These are phyloP conservation scores for Suhomyces pyralidae DNA, from an alignment of 805 yeast genomes.

Conservation along the genomic window DNA sequence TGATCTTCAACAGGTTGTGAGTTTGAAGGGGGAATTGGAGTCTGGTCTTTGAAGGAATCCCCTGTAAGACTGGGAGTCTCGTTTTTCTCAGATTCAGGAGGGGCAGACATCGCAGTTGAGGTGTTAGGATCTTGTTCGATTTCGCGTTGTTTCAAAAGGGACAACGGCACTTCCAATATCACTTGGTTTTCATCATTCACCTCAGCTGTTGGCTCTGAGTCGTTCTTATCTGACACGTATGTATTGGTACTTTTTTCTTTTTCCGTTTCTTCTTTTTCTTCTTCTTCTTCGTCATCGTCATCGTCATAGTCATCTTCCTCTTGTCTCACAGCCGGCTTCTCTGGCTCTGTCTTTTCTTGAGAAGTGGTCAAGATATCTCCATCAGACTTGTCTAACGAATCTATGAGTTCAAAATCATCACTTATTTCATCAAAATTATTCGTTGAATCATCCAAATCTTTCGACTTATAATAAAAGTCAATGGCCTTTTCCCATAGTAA, in stretches of 20 bases:
- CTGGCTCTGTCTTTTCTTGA: conserved; percentile 6
- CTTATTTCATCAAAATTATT: conserved; percentile 28
- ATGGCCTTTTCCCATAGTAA: conserved; percentile 71
- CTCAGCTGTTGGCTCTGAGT: conserved; percentile 4
- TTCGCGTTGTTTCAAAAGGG: conserved; percentile 14
- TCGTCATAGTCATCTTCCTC: conserved; percentile 35
- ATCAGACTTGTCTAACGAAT: conserved; percentile 25
- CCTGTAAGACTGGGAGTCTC: not conserved
- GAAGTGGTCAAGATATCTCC: conserved; percentile 13
- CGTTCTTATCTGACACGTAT: conserved; percentile 14
- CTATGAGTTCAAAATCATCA: conserved; percentile 36
- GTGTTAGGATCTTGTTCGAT: not conserved
- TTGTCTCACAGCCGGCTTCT: conserved; percentile 21
- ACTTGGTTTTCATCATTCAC: conserved; percentile 29
- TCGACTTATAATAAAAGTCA: conserved; percentile 39
- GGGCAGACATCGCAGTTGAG: not conserved
- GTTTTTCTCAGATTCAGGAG: not conserved
- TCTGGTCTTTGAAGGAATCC: conserved; percentile 4
- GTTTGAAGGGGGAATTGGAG: conserved; percentile 1
- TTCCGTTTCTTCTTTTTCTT: conserved; percentile 21
- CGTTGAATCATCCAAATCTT: conserved; percentile 8
- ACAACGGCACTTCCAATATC: conserved; percentile 33
- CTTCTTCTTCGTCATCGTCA: conserved; percentile 19
- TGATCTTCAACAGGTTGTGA: conserved; percentile 34
- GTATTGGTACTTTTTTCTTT: conserved; percentile 19